Evolutionary conservation across 2,329 filamentous ascomycete species (phyloP).

Genomic region (Claviceps fusiformis): DNA sequence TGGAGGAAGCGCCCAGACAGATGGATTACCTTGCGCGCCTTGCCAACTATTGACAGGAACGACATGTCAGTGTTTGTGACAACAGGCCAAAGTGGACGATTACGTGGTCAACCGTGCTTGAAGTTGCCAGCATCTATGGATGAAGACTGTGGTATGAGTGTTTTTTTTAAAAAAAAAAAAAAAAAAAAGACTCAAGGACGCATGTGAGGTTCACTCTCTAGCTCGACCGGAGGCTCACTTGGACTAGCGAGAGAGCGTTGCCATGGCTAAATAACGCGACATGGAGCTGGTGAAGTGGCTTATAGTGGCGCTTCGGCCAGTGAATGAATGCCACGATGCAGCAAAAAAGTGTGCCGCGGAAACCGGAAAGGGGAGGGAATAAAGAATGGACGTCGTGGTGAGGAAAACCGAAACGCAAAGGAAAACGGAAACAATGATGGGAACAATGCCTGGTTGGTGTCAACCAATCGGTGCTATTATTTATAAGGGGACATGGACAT

Average conservation of each 20-base stretch:
- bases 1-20: too few relatives aligned
- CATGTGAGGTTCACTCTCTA: not conserved
- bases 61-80: slow-evolving; percentile 34
- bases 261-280: not conserved
- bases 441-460: not conserved
- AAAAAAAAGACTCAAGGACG: not conserved
- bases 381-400: not conserved
- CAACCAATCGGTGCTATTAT: not conserved
- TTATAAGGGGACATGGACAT: too few relatives aligned
- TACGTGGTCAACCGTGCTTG: not conserved
- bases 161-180: not conserved
- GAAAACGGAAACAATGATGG: not conserved
- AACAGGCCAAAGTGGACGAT: not conserved
- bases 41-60: slow-evolving; percentile 41
- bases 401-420: too few relatives aligned
- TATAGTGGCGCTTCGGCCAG: not conserved
- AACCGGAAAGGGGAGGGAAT: not conserved
- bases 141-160: not conserved
- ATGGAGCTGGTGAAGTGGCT: not conserved
- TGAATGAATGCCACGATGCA: not conserved
- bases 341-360: not conserved
- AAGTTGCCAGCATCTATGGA: not conserved
- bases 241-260: not conserved
- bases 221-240: not conserved
- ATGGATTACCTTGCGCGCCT: slow-evolving; percentile 40